Percentiles rank a stretch among this genome's conserved stretches.
These are phyloP conservation scores for Alternaria sp. DNA, from an alignment of 2,329 filamentous ascomycete genomes.

Conservation along the genomic window DNA sequence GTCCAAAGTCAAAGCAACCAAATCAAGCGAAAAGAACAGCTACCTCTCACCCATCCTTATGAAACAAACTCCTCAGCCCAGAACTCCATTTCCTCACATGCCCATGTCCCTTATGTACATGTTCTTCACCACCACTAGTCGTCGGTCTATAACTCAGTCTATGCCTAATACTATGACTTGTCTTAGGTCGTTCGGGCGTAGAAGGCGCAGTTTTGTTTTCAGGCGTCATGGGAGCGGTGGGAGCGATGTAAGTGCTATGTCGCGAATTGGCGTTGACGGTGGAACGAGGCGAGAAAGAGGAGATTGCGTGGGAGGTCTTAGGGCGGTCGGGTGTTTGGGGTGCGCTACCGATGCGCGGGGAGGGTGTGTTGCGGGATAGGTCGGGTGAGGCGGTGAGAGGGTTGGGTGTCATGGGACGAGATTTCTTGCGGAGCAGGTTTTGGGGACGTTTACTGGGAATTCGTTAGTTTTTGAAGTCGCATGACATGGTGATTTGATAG, in stretches of 20 bases:
- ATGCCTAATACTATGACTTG: constrained; percentile 12
- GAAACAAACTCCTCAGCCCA: constrained; percentile 30
- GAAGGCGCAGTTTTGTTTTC: constrained; percentile 5
- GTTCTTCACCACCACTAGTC: constrained; percentile 9
- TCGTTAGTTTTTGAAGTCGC: too few relatives aligned
- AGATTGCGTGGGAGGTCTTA: not conserved
- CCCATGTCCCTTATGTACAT: constrained; percentile 1
- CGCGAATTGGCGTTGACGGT: not conserved
- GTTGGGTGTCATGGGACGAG: constrained; percentile 9
- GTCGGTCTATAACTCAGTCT: constrained; percentile 12
- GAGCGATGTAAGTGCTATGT: constrained; percentile 1
- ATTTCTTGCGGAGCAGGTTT: constrained; percentile 17
- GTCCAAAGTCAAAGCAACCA: not conserved
- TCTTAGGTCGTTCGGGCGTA: constrained; percentile 19
- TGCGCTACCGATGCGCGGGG: not conserved
- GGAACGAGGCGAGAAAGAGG: constrained; percentile 1
- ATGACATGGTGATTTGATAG: too few relatives aligned
- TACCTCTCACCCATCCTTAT: not conserved
- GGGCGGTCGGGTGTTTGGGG: constrained; percentile 11
- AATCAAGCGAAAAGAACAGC: not conserved
- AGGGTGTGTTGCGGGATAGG: not conserved
- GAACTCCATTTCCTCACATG: constrained; percentile 30
- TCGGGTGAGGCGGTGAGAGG: not conserved
- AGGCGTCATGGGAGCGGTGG: not conserved
- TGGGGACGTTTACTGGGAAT: constrained; percentile 6